Conservation (phyloP, 306 rosid genomes). For the Ziziphus jujuba region DNA sequence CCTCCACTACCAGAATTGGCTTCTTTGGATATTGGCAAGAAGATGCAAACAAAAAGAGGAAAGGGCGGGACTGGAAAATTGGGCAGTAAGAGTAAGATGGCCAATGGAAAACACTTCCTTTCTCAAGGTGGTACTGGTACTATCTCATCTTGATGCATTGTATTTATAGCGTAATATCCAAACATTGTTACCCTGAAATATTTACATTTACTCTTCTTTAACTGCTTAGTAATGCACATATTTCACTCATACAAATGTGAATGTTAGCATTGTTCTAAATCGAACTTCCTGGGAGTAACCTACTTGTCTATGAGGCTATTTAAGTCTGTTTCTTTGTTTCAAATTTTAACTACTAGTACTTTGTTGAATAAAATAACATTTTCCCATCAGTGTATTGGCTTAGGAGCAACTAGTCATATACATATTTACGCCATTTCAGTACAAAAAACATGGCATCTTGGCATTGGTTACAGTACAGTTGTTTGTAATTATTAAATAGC, state of each 20-base stretch:
- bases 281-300: conserved; percentile 4
- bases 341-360: neutral
- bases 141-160: conserved; percentile 11
- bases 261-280: neutral
- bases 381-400: neutral
- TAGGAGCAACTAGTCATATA: no score
- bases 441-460: no score
- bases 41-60: conserved; percentile 32
- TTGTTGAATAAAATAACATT: neutral
- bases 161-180: conserved; percentile 12
- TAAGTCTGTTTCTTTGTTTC: neutral
- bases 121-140: conserved; percentile 44
- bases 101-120: conserved; percentile 31
- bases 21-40: conserved; percentile 31
- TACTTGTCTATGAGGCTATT: conserved; percentile 16
- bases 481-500: no score
- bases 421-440: no score
- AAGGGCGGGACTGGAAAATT: conserved; percentile 34
- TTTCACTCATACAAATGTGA: neutral
- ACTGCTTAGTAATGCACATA: neutral
- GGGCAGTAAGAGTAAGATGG: conserved; percentile 30
- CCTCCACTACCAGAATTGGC: conserved; percentile 41
- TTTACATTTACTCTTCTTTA: neutral
- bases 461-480: no score
- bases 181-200: neutral